phyloP scores from a whole-genome alignment of 2,329 filamentous ascomycete genomes.

The Aureobasidium pullulans region DNA sequence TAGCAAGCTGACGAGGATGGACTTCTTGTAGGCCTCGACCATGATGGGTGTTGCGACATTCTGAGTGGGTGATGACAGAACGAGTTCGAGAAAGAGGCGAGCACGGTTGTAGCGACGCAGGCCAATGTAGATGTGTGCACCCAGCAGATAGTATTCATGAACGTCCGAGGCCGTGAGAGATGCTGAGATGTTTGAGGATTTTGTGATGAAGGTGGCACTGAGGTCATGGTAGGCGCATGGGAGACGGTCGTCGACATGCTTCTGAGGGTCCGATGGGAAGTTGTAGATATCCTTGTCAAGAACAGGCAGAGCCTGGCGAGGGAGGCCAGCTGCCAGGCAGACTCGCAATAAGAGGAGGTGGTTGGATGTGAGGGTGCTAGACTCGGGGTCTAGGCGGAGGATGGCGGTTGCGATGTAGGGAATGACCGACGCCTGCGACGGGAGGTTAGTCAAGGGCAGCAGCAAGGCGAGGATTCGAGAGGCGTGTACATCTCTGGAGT shows the following conservation, averaged over 20 bases:
- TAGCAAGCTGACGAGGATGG: conserved; percentile 70
- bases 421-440: conserved; percentile 26
- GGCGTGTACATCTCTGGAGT: conserved; percentile 8
- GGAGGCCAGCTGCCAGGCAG: conserved; percentile 48
- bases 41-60: conserved; percentile 60
- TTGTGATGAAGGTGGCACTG: conserved; percentile 53
- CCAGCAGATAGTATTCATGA: conserved; percentile 46
- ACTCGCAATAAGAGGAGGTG: conserved; percentile 53
- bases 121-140: conserved; percentile 41
- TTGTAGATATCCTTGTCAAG: conserved; percentile 60
- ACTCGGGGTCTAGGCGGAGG: conserved; percentile 58
- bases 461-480: background rate
- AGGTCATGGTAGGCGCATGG: conserved; percentile 34
- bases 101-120: conserved; percentile 36
- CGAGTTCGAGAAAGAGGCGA: conserved; percentile 39
- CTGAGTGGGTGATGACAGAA: conserved; percentile 60
- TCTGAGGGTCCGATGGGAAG: conserved; percentile 42
- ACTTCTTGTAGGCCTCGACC: conserved; percentile 88
- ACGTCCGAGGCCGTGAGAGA: conserved; percentile 47
- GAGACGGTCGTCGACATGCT: conserved; percentile 32
- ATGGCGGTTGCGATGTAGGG: conserved; percentile 46
- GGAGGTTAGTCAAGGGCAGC: conserved; percentile 7
- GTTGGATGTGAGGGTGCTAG: conserved; percentile 57
- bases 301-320: conserved; percentile 51
- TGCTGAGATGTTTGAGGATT: conserved; percentile 50